These are phyloP conservation scores for Ascochyta clinopodiicola DNA, from an alignment of 2,329 filamentous ascomycete species.

Conservation along the genomic window DNA sequence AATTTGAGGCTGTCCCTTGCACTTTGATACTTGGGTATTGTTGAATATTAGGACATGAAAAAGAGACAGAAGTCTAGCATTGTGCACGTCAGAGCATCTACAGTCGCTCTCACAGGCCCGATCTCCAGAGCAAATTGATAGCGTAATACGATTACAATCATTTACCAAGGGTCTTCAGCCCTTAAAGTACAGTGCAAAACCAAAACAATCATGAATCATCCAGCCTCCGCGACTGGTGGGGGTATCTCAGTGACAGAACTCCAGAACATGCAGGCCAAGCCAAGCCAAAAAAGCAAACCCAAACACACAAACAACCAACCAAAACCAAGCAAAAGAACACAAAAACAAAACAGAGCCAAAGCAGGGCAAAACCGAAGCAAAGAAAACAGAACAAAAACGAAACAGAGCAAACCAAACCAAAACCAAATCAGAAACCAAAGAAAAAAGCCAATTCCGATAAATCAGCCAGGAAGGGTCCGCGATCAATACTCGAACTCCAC, in stretches of 20 bases:
- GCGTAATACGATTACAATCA: background rate
- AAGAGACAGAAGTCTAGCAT: too few species aligned
- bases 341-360: background rate
- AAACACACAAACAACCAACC: background rate
- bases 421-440: background rate
- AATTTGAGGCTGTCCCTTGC: too few species aligned
- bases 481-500: slow-evolving; percentile 35
- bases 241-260: slow-evolving; percentile 13
- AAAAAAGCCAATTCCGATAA: background rate
- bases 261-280: slow-evolving; percentile 8
- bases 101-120: background rate
- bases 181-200: background rate
- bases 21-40: too few species aligned
- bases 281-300: background rate
- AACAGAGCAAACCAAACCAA: background rate
- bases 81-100: background rate
- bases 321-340: background rate
- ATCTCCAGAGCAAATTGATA: too few species aligned
- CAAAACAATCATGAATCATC: background rate
- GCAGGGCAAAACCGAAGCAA: background rate
- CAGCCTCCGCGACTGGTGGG: slow-evolving; percentile 1
- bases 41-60: too few species aligned
- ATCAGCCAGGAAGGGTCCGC: background rate
- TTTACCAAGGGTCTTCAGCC: background rate
- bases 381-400: background rate